Conservation (phyloP, 768 basidiomycete genomes). For the Trametes gibbosa region DNA sequence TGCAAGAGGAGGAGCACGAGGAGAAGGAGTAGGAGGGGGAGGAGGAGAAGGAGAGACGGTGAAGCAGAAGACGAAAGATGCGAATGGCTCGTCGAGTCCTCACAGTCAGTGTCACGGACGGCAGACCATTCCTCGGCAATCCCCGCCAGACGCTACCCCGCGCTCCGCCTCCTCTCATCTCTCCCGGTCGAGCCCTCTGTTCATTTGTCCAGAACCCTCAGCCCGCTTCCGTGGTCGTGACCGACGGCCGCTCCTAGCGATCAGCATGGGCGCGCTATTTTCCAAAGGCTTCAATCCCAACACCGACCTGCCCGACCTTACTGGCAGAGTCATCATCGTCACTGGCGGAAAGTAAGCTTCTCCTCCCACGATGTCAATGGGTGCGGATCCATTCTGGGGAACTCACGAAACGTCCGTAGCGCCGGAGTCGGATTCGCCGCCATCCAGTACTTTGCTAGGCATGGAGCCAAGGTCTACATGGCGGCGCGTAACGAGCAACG, state of each 20-base stretch:
- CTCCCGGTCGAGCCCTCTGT: background rate
- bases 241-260: no score
- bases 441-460: conserved; percentile 47
- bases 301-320: conserved; percentile 43
- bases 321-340: conserved; percentile 52
- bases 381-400: no score
- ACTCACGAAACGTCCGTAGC: conserved; percentile 24
- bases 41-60: background rate
- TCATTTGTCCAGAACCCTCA: background rate
- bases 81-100: background rate
- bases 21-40: background rate
- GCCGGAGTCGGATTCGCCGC: conserved; percentile 51
- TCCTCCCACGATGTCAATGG: background rate
- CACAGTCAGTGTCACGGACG: background rate
- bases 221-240: no score
- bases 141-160: conserved; percentile 6
- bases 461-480: conserved; percentile 60
- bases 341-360: conserved; percentile 53
- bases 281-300: conserved; percentile 26
- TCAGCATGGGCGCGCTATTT: background rate
- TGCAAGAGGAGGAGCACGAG: background rate
- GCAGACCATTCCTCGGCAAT: conserved; percentile 12
- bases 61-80: conserved; percentile 8
- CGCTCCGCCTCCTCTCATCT: background rate
- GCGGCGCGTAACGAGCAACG: conserved; percentile 46